A percentile compares a stretch with the other conserved stretches of the same genome.
Conservation (phyloP, 352 stramenopile species). For the Halophytophthora polymorphica region DNA sequence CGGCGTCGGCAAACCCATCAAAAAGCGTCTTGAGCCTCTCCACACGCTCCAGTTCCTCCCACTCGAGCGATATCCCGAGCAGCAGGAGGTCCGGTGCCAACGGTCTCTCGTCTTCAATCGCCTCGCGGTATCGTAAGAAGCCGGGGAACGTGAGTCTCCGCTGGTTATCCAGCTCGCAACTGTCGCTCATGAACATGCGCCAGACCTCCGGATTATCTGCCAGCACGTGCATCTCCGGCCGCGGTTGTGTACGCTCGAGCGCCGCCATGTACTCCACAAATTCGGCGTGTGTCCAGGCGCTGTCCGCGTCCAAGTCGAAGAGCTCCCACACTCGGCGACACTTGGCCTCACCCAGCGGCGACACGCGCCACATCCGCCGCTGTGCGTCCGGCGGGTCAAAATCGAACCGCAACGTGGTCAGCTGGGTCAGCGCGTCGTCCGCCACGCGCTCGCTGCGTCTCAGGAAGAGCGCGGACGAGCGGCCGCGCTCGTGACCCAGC, state of each 20-base stretch:
- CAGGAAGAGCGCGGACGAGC: conserved; percentile 26
- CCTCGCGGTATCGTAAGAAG: conserved; percentile 54
- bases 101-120: conserved; percentile 36
- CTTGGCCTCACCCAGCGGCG: conserved; percentile 41
- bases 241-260: conserved; percentile 19
- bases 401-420: conserved; percentile 30
- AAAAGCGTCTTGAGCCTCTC: conserved; percentile 29
- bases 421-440: conserved; percentile 10
- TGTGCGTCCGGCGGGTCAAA: conserved; percentile 43
- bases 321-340: conserved; percentile 44
- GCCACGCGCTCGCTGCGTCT: conserved; percentile 16
- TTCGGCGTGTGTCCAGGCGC: conserved; percentile 48
- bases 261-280: conserved; percentile 60
- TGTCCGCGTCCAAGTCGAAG: conserved; percentile 59
- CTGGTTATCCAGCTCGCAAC: conserved; percentile 35
- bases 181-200: conserved; percentile 67
- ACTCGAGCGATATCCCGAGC: conserved; percentile 44
- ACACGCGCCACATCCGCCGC: conserved; percentile 35
- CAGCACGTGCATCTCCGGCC: conserved; percentile 32
- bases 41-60: conserved; percentile 25
- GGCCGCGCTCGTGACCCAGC: conserved; percentile 14
- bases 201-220: conserved; percentile 40
- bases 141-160: conserved; percentile 51
- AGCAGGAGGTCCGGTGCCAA: conserved; percentile 35
- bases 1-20: conserved; percentile 45